A percentile compares a stretch with the other conserved stretches of the same genome.
Conservation (phyloP, 306 rosid species). For the Vachellia pachyceras region DNA sequence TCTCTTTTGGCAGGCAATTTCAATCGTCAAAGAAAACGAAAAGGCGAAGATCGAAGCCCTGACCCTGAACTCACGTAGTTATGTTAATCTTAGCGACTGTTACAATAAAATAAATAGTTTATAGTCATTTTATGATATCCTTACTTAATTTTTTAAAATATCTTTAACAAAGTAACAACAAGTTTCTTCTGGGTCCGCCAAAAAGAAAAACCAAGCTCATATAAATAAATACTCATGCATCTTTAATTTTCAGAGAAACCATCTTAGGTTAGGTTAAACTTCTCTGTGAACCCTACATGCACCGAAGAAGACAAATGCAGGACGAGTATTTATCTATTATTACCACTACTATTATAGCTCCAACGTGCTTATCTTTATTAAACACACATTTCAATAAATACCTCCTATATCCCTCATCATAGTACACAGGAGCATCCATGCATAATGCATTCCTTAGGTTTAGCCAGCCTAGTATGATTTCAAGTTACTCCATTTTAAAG, state of each 20-base stretch:
- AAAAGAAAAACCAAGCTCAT: no score
- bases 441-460: slow-evolving; percentile 3
- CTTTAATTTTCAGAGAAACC: no score
- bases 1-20: no score
- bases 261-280: no score
- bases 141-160: background rate
- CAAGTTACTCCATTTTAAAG: slow-evolving; percentile 15
- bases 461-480: slow-evolving; percentile 40
- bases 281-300: background rate
- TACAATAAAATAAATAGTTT: background rate
- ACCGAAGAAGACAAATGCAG: background rate
- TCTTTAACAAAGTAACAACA: background rate
- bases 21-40: no score
- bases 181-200: background rate
- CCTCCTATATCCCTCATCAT: background rate
- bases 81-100: background rate
- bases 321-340: background rate
- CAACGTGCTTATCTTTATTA: background rate
- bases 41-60: background rate
- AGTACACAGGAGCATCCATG: background rate
- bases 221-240: background rate
- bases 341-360: background rate
- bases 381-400: background rate
- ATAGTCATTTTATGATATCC: background rate
- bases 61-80: background rate